Evolutionary conservation across 2,329 filamentous ascomycete species (phyloP).

Genomic region (Chrysosporium queenslandicum): DNA sequence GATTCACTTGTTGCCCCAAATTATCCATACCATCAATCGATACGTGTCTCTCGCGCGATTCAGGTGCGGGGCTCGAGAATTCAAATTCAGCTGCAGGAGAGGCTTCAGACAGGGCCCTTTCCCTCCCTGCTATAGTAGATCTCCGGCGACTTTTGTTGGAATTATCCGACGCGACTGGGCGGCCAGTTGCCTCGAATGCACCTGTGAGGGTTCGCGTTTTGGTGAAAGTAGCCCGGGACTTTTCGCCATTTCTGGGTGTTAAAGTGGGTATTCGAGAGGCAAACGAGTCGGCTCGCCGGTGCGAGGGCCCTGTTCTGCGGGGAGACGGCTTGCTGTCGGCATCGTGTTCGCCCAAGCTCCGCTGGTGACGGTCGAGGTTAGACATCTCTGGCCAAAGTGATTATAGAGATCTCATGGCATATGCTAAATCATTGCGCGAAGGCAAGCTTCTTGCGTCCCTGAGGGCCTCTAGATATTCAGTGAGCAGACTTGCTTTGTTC

Average conservation of each 20-base stretch:
- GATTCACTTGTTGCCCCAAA: constrained; percentile 23
- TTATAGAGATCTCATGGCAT: neutral
- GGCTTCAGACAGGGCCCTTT: constrained; percentile 19
- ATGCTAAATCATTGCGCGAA: neutral
- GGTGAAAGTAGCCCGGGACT: constrained; percentile 25
- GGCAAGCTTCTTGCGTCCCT: neutral
- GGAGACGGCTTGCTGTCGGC: constrained; percentile 17
- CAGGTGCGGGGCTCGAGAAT: constrained; percentile 30
- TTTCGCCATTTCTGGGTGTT: constrained; percentile 22
- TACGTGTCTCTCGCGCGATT: constrained; percentile 32
- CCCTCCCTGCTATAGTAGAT: constrained; percentile 15
- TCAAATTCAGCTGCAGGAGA: constrained; percentile 30
- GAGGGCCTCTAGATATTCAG: neutral
- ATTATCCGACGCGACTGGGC: constrained; percentile 20
- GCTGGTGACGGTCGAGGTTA: constrained; percentile 22
- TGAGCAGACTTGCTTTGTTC: neutral
- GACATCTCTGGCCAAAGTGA: constrained; percentile 24
- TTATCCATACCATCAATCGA: constrained; percentile 33
- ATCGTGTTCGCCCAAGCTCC: constrained; percentile 16
- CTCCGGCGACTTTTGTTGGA: constrained; percentile 22
- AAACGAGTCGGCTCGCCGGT: constrained; percentile 23
- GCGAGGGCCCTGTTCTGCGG: constrained; percentile 21
- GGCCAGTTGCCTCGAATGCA: constrained; percentile 31
- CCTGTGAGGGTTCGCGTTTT: constrained; percentile 32
- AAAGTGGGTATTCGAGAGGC: constrained; percentile 24